Conservation (phyloP, 306 rosid species). For the Trifolium repens region DNA sequence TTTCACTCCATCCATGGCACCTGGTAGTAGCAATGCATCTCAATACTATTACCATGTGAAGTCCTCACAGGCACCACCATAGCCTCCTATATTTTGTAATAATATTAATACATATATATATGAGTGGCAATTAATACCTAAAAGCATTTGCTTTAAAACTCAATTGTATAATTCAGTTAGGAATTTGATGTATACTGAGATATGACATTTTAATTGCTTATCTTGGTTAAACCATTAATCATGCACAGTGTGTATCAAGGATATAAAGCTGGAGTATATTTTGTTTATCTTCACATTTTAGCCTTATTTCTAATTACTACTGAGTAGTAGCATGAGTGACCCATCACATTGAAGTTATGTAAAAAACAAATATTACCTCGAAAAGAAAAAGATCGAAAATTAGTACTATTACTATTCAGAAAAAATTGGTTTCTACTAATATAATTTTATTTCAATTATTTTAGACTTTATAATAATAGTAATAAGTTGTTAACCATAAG, state of each 20-base stretch:
- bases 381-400: too few species aligned
- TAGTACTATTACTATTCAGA: too few species aligned
- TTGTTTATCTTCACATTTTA: too few species aligned
- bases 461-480: too few species aligned
- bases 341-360: too few species aligned
- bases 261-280: background rate
- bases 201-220: slow-evolving; percentile 11
- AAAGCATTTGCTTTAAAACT: slow-evolving; percentile 39
- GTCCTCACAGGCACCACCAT: slow-evolving; percentile 58
- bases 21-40: slow-evolving; percentile 51
- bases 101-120: slow-evolving; percentile 2
- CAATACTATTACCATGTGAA: slow-evolving; percentile 60
- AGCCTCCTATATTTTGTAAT: slow-evolving; percentile 36
- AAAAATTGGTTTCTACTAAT: too few species aligned
- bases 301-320: too few species aligned
- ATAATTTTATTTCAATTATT: too few species aligned
- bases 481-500: too few species aligned
- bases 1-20: slow-evolving; percentile 54
- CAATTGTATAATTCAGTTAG: slow-evolving; percentile 49
- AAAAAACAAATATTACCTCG: too few species aligned
- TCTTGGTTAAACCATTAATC: slow-evolving; percentile 9
- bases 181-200: slow-evolving; percentile 43
- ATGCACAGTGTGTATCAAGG: background rate
- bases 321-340: too few species aligned
- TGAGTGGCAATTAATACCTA: slow-evolving; percentile 30